Evolutionary conservation across 306 rosid species (phyloP).

Genomic region (Malus domestica): DNA sequence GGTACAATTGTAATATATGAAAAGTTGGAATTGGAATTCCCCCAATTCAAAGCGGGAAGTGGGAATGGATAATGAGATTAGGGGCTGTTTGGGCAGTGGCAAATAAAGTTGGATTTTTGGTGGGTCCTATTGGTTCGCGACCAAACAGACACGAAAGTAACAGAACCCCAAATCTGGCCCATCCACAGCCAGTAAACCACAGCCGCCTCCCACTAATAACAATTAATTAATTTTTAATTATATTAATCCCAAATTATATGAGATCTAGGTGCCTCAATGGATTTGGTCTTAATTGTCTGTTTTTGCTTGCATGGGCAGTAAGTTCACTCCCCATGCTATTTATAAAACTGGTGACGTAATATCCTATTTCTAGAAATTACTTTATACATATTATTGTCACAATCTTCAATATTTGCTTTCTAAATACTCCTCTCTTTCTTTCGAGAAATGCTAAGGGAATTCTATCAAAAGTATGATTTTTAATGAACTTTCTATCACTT

Average conservation of each 20-base stretch:
- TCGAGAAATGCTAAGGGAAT: rapidly evolving
- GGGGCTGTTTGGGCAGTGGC: neutral
- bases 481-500: too few species aligned
- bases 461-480: too few species aligned
- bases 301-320: neutral
- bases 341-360: neutral
- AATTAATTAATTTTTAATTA: neutral
- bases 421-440: neutral
- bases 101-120: constrained; percentile 9
- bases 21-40: neutral
- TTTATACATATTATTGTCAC: neutral
- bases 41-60: neutral
- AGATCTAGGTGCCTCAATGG: neutral
- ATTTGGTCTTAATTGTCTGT: neutral
- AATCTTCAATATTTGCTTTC: neutral
- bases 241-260: neutral
- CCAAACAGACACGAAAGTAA: constrained; percentile 33
- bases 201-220: constrained; percentile 42
- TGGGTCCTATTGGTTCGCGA: constrained; percentile 46
- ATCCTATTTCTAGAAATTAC: neutral
- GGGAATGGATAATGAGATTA: neutral
- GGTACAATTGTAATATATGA: neutral
- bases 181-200: constrained; percentile 13
- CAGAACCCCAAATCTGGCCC: constrained; percentile 18
- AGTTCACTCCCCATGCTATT: neutral